Conservation (phyloP, 2,329 filamentous ascomycete species). For the Cyphellophora europaea region DNA sequence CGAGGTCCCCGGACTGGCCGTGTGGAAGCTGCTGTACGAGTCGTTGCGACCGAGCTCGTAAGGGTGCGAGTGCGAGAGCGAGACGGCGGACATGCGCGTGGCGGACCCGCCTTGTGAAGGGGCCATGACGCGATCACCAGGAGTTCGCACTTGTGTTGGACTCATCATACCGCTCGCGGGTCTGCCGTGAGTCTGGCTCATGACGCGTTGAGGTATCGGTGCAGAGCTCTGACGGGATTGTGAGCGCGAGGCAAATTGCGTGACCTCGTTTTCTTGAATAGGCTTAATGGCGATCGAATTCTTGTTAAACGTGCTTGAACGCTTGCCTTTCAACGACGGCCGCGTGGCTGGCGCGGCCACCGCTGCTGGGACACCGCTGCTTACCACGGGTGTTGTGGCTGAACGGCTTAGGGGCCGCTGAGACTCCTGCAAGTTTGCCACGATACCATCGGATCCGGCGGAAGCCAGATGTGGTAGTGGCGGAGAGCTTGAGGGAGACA, state of each 20-base stretch:
- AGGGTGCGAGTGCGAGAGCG: neutral
- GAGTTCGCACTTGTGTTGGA: neutral
- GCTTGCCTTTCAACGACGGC: neutral
- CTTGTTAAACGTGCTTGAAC: constrained; percentile 1
- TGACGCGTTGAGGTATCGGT: neutral
- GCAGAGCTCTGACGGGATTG: neutral
- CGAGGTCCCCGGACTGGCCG: neutral
- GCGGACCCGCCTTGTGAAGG: no score
- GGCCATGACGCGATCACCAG: no score
- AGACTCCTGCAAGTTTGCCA: neutral
- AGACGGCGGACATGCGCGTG: neutral
- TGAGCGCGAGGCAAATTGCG: neutral
- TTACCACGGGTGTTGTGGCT: neutral
- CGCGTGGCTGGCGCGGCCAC: no score
- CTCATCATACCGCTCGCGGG: neutral
- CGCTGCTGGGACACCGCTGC: neutral
- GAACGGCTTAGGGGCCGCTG: neutral
- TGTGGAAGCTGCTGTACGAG: neutral
- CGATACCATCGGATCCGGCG: neutral
- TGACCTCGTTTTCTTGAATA: neutral
- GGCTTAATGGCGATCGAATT: neutral
- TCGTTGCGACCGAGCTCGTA: neutral
- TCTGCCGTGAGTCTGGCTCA: neutral
- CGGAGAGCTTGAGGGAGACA: neutral
- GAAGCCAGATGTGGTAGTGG: neutral